Conservation (phyloP, 495 filamentous ascomycete species). For the Aspergillus leporis region DNA sequence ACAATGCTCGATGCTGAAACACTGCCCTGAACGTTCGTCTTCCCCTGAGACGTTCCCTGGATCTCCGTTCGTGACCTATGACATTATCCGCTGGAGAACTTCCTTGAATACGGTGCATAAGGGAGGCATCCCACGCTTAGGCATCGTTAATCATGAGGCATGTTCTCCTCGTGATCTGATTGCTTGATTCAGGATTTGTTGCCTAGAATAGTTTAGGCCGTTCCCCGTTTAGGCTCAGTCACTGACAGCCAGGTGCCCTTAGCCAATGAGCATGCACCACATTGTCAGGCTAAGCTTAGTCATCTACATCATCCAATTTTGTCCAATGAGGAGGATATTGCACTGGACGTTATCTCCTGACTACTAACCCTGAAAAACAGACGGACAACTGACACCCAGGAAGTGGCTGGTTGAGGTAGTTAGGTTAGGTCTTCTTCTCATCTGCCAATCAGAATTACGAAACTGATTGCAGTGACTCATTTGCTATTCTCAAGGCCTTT, state of each 20-base stretch:
- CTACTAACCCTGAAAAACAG: too few relatives aligned
- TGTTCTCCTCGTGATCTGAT: not conserved
- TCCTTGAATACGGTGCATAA: not conserved
- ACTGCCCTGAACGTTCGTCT: not conserved
- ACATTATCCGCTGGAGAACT: not conserved
- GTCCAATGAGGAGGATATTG: too few relatives aligned
- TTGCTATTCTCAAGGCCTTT: not conserved
- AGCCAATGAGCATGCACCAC: not conserved
- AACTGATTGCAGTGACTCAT: not conserved
- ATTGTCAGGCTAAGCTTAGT: not conserved
- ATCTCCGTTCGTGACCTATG: not conserved
- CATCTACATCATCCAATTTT: not conserved
- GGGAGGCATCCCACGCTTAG: not conserved
- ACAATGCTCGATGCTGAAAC: not conserved
- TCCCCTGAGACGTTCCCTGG: not conserved
- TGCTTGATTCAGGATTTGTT: not conserved
- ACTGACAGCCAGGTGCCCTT: not conserved
- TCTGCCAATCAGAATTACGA: not conserved
- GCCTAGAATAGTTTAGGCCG: not conserved
- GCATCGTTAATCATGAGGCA: not conserved
- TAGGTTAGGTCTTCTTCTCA: too few relatives aligned
- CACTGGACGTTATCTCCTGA: too few relatives aligned
- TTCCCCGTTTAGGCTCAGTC: too few relatives aligned
- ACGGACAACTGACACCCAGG: too few relatives aligned
- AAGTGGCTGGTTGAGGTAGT: too few relatives aligned